Conservation (phyloP, 2,329 filamentous ascomycete genomes). For the Periconia digitata region DNA sequence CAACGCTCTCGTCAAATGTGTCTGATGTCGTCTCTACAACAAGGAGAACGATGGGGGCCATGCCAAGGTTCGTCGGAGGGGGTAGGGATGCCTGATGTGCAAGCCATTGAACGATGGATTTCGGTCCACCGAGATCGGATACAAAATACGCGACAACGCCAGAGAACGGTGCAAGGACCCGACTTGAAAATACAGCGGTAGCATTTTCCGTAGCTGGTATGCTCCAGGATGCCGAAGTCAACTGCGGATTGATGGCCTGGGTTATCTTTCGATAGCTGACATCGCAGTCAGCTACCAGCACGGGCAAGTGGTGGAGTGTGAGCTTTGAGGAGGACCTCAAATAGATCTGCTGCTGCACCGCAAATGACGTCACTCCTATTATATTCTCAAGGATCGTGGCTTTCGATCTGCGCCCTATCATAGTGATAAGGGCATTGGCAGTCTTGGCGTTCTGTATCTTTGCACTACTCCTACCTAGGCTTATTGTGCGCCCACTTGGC, state of each 20-base stretch:
- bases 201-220: no score
- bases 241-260: no score
- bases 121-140: no score
- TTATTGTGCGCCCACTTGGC: background rate
- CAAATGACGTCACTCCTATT: background rate
- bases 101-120: no score
- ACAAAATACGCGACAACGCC: no score
- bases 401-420: background rate
- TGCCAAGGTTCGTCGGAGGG: no score
- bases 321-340: constrained; percentile 1
- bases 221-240: no score
- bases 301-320: background rate
- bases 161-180: no score
- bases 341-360: constrained; percentile 6
- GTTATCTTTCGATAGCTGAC: no score
- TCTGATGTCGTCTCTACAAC: constrained; percentile 22
- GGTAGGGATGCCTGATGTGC: no score
- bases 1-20: constrained; percentile 17
- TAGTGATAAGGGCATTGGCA: background rate
- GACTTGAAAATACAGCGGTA: no score
- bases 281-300: constrained; percentile 4
- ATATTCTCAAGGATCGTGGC: background rate
- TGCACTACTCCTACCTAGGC: background rate
- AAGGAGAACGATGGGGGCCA: constrained; percentile 19
- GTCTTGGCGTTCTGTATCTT: background rate